Base-by-base conservation (phyloP, 208 protist genomes). In the Tetramitus jugosus region DNA sequence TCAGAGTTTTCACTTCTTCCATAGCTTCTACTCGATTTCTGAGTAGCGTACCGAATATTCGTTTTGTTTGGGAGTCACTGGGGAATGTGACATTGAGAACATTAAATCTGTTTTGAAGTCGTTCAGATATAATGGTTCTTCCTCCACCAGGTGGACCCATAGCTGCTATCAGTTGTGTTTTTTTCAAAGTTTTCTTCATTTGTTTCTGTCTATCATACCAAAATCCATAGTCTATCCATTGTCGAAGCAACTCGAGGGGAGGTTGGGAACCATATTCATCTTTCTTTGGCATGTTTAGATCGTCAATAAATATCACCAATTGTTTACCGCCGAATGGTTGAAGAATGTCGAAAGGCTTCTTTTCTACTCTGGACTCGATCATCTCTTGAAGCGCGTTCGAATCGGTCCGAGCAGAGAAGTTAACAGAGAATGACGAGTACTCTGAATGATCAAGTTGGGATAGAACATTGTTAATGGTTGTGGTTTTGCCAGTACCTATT, bases 271-370 rank as follows among this genome's bases (percentile, higher is more conserved):
- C 95, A 83, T 97, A 98, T 69, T 91, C 88, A 82, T 98, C 95
- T 85, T 96, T 96, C 20, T 89, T 85, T 3, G 97, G 97, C 95
- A 99, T 98, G 82, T 99, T 99, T 23, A 98, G 86, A 79, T 99
- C 97, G 87, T 99, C 96, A 65, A 98, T 87, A 79, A 98, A 96
- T 76, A 93, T 92, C 67, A 98, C 86, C 87, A 99, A 91, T 60
- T 90, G 85, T 65, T 95, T 94, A 40, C 94, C 94, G 53, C 88
- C 91, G 8, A 92, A 87, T 2, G 96, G 95, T 52, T 86, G 89
- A 82, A 90, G 98, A n/a, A 90, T 93, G 82, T 96, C 94, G 84
- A 97, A 96, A 40, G 92, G 94, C 68, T 93, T 93, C 67, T 93
- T 93, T 87, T 98, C 93, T 86, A 98, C 92, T 53, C 89, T 81